Conservation (phyloP, 345 rosid species). For the Brassica carinata region DNA sequence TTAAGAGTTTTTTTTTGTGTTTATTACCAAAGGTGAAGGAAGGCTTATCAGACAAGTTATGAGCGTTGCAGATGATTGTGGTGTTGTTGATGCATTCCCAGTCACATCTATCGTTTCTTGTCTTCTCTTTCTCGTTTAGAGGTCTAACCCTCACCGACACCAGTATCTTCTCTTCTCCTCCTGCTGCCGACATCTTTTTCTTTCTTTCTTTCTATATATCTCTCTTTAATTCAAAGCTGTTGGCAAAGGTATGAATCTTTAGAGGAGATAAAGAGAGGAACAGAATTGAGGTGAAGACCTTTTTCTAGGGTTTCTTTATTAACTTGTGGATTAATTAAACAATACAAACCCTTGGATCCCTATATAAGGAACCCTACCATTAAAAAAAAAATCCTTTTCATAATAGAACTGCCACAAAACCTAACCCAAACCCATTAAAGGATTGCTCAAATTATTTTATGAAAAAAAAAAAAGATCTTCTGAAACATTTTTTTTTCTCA, state of each 20-base stretch:
- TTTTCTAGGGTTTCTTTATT: neutral
- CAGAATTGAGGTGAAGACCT: neutral
- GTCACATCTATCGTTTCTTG: slow-evolving; percentile 54
- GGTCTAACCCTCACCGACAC: slow-evolving; percentile 74
- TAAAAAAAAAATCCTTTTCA: neutral
- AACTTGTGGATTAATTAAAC: neutral
- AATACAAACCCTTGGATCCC: neutral
- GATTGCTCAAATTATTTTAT: neutral
- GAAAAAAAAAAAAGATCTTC: neutral
- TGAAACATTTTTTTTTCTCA: neutral
- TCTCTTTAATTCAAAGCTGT: neutral
- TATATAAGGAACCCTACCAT: neutral
- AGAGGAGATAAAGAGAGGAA: neutral
- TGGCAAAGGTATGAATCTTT: neutral
- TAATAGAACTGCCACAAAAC: neutral
- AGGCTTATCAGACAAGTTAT: slow-evolving; percentile 51
- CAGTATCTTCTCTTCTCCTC: slow-evolving; percentile 56
- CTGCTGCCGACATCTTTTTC: slow-evolving; percentile 22
- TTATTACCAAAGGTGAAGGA: slow-evolving; percentile 59
- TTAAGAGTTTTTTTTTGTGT: neutral
- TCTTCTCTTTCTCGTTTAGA: slow-evolving; percentile 56
- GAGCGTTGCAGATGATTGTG: slow-evolving; percentile 57
- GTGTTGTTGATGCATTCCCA: slow-evolving; percentile 70
- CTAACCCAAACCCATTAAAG: neutral
- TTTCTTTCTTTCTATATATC: neutral